A percentile compares a stretch with the other conserved stretches of the same genome.
phyloP scores from a whole-genome alignment of 305 asterid species.

The Euphrasia arctica region DNA sequence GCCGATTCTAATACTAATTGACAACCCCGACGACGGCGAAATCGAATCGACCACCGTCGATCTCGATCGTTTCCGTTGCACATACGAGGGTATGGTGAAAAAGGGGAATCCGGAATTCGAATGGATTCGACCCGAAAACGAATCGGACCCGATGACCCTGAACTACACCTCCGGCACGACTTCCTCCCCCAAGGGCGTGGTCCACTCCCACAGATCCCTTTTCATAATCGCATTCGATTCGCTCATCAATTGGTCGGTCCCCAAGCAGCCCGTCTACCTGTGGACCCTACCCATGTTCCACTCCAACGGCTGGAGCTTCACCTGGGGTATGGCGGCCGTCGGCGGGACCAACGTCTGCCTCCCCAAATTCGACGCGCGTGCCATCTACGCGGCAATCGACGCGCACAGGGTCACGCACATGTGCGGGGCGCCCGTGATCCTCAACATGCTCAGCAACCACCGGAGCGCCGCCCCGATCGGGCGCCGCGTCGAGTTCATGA shows the following conservation, averaged over 20 bases:
- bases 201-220: slow-evolving; percentile 43
- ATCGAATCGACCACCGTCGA: neutral
- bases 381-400: slow-evolving; percentile 32
- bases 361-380: slow-evolving; percentile 39
- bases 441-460: slow-evolving; percentile 42
- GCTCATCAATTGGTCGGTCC: slow-evolving; percentile 45
- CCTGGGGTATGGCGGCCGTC: slow-evolving; percentile 71
- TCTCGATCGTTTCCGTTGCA: neutral
- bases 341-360: slow-evolving; percentile 61
- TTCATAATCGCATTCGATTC: slow-evolving; percentile 44
- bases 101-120: slow-evolving; percentile 38
- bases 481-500: slow-evolving; percentile 35
- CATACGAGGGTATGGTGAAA: slow-evolving; percentile 41
- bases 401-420: slow-evolving; percentile 48
- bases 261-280: slow-evolving; percentile 50
- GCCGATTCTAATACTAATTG: slow-evolving; percentile 38
- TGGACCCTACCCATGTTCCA: slow-evolving; percentile 79
- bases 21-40: slow-evolving; percentile 2
- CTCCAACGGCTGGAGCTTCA: slow-evolving; percentile 70
- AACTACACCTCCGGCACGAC: slow-evolving; percentile 68
- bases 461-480: slow-evolving; percentile 29
- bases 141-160: slow-evolving; percentile 48
- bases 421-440: slow-evolving; percentile 67
- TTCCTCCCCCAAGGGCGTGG: slow-evolving; percentile 55
- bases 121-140: slow-evolving; percentile 46